Evolutionary conservation across 2,329 filamentous ascomycete species (phyloP), one percentile per base, ranked within the genome.

Genomic region (Achaetomium macrosporum): DNA sequence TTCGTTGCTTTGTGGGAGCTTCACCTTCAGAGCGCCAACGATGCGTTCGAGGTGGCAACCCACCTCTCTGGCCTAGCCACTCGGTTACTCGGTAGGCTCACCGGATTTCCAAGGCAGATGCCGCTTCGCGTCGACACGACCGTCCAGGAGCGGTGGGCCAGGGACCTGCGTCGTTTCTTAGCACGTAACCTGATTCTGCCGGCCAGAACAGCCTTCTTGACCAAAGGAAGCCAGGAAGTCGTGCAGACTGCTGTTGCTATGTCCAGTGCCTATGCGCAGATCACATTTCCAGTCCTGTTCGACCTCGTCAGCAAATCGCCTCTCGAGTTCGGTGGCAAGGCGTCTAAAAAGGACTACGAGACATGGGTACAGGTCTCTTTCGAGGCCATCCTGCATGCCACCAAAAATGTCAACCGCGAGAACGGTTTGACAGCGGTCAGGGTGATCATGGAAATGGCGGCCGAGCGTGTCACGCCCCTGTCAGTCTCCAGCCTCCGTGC

Each of bases 141-240:
- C n/a, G 63, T 65, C 16, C 63, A 61, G 47, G 61, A 63, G 3
- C 64, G 63, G 4, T 83, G 79, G 80, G 64, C 66, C 1, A 62
- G 63, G 3, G 74, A 76, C 41, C 64, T 82, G 1, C 71, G 74
- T 46, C 69, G 64, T 2, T 77, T 82, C 45, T 67, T 82, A 59
- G 72, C 73, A 42, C 71, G 71, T 31, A 77, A 73, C 58, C 66
- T 83, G 51, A 72, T 81, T 42, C 69, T 78, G 2, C 78, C 79
- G 0, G 74, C 76, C 1, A 72, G 76, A 52, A 70, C 74, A 1
- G 65, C 68, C 1, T 82, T 76, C 52, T 57, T 76, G 15, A 72
- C 70, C 51, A 69, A 68, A 19, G 68, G 68, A 37, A 70, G 70
- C 25, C 64, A 75, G 39, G 71, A 72, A 20, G 61, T 72, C 5